Base-by-base conservation (phyloP, 208 protist species). In the Crithidia bombi region DNA sequence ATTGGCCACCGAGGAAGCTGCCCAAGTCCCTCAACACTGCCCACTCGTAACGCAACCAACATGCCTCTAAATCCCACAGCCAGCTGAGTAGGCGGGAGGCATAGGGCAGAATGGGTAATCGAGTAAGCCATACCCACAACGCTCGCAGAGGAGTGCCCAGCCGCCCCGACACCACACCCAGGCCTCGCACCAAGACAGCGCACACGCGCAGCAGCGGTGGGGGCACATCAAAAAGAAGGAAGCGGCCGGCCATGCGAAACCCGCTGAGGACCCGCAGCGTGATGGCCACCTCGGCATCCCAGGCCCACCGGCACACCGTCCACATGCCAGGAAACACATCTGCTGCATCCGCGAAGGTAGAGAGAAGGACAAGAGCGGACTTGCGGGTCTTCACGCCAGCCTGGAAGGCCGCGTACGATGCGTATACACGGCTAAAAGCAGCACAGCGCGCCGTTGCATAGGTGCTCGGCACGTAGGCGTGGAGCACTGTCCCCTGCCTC, bases 321-420 rank as follows among this genome's bases (percentile, higher is more conserved):
- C 82, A 89, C 58, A 92, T 66, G 50, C 86, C 89, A 0, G 89
- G 86, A 28, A 94, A 69, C 44, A 90, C 43, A 63, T 90, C 85
- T n/a, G 88, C 25, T 19, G 71, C 75, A 35, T 92, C 89, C 25
- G 78, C 30, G 19, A 54, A 30, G 14, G 66, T 65, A 4, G 70
- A 69, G 14, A 76, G 30, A 10, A 75, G 59, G 5, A 78, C 57
- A n/a, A 33, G 56, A n/a, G 73, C 43, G 12, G 51, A 63, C 38
- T 64, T 52, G 6, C 67, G 79, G 47, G 77, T 58, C 39, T 58
- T 46, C 23, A 56, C 73, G 11, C 86, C 89, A 21, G 81, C 36
- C n/a, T 36, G n/a, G 65, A 81, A 87, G 30, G 67, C 52, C n/a
- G 58, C 14, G 26, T 39, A 38, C 14, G 47, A 14, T n/a, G 55